Evolutionary conservation across 176 grass and related monocot species (phyloP), one percentile per base, ranked within the genome.

Genomic region (Musa itinerans): DNA sequence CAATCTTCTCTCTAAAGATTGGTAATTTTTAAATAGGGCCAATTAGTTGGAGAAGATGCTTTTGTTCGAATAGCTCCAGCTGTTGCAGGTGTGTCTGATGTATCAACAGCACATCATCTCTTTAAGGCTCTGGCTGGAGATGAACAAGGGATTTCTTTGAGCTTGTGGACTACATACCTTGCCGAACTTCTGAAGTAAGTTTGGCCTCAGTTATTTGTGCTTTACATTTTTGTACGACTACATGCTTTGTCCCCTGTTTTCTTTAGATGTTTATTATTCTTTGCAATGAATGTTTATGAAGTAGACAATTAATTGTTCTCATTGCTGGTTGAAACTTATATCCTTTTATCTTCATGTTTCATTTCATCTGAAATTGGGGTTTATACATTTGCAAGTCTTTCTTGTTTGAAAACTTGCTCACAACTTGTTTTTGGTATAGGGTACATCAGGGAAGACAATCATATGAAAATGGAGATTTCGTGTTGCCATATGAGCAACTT

Each of bases 51-150:
- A 80, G 90, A 91, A 86, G 86, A 93, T n/a, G 90, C 90, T 63
- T 98, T 93, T 89, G 84, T 93, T 73, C 86, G 86, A 85, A 91
- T 98, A 89, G 88, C 88, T 72, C 84, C 95, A 73, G 88, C 88
- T 78, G 78, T 98, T 78, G 83, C 83, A 68, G 90, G 90, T 85
- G 84, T 91, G 54, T 84, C 88, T 83, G 90, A 98, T 63, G 25
- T 85, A 79, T 58, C 88, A 50, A 89, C 82, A 80, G 86, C 90
- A 73, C 86, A 98, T 78, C 74, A 91, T 84, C 87, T 98, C 68
- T 98, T 87, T 65, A 93, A 89, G 83, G 90, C 82, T 72, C 88
- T 98, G 76, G 86, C 85, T 74, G 88, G 95, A 64, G 53, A 89
- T 68, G 86, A 91, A 87, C 72, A 82, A 73, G 88, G 90, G 49